Conservation (phyloP, 2,329 filamentous ascomycete genomes). For the Aspergillus sp. region DNA sequence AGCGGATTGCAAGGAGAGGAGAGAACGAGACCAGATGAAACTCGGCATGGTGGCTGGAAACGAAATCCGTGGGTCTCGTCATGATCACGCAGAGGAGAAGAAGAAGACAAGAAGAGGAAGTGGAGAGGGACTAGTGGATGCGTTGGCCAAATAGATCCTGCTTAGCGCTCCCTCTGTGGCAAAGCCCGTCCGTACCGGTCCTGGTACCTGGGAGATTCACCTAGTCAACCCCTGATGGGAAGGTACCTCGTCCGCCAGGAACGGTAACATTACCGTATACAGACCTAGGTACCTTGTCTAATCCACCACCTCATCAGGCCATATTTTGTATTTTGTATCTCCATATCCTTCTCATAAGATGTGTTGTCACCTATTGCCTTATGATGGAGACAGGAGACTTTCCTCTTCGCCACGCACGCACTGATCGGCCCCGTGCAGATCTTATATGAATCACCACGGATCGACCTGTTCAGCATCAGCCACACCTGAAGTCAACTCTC, state of each 20-base stretch:
- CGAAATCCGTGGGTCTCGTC: neutral
- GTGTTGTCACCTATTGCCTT: too few relatives aligned
- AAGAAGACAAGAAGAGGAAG: neutral
- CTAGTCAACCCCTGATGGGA: neutral
- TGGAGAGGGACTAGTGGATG: slow-evolving; percentile 3
- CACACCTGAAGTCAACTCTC: neutral
- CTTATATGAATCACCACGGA: too few relatives aligned
- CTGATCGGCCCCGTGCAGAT: too few relatives aligned
- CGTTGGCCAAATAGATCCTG: slow-evolving; percentile 2
- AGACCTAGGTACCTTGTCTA: too few relatives aligned
- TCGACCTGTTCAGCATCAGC: too few relatives aligned
- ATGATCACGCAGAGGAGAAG: neutral
- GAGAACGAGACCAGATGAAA: too few relatives aligned
- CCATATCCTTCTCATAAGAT: too few relatives aligned
- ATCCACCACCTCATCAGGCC: too few relatives aligned
- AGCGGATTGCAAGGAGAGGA: too few relatives aligned
- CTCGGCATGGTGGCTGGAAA: neutral
- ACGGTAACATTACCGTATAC: neutral
- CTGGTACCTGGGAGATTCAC: neutral
- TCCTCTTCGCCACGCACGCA: neutral
- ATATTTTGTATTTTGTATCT: too few relatives aligned
- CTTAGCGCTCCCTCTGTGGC: neutral
- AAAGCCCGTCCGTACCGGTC: neutral
- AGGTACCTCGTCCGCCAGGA: neutral
- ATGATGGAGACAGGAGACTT: too few relatives aligned